A percentile compares a stretch with the other conserved stretches of the same genome.
Conservation (phyloP, 768 basidiomycete species). For the Fistulinella prunicolor region DNA sequence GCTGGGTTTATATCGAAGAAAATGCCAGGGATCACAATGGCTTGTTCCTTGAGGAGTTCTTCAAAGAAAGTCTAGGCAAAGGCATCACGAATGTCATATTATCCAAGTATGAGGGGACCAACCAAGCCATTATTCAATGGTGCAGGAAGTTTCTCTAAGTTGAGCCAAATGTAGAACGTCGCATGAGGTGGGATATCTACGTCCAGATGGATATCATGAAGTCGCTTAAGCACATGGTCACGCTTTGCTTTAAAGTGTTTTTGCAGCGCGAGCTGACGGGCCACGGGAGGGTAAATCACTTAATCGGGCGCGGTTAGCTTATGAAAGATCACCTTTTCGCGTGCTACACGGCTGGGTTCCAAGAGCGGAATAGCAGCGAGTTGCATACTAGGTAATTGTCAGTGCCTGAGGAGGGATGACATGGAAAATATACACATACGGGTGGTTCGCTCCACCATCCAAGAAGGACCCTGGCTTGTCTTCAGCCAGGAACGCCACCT, state of each 20-base stretch:
- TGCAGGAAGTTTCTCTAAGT: slow-evolving; percentile 70
- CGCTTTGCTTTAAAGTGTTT: slow-evolving; percentile 90
- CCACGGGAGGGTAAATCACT: neutral
- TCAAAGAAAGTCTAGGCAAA: slow-evolving; percentile 83
- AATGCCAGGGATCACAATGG: slow-evolving; percentile 88
- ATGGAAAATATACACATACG: slow-evolving; percentile 46
- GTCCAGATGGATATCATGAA: slow-evolving; percentile 73
- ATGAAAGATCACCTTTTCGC: slow-evolving; percentile 57
- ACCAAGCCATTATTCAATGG: slow-evolving; percentile 89
- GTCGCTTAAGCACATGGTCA: slow-evolving; percentile 82
- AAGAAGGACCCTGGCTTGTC: slow-evolving; percentile 67
- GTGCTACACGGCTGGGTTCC: slow-evolving; percentile 60
- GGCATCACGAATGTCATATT: neutral
- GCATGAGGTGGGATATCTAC: slow-evolving; percentile 73
- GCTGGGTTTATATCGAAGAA: slow-evolving; percentile 81
- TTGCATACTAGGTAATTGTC: slow-evolving; percentile 55
- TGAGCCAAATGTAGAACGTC: slow-evolving; percentile 96
- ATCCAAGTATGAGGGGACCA: slow-evolving; percentile 19
- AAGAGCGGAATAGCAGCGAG: slow-evolving; percentile 84
- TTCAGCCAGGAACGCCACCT: neutral
- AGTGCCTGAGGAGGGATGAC: neutral
- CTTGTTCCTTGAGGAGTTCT: slow-evolving; percentile 85
- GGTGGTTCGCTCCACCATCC: slow-evolving; percentile 93
- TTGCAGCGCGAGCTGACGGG: slow-evolving; percentile 69
- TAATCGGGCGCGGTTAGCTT: neutral